Evolutionary conservation across 176 grass and related monocot species (phyloP).

Genomic region (Secale cereale): DNA sequence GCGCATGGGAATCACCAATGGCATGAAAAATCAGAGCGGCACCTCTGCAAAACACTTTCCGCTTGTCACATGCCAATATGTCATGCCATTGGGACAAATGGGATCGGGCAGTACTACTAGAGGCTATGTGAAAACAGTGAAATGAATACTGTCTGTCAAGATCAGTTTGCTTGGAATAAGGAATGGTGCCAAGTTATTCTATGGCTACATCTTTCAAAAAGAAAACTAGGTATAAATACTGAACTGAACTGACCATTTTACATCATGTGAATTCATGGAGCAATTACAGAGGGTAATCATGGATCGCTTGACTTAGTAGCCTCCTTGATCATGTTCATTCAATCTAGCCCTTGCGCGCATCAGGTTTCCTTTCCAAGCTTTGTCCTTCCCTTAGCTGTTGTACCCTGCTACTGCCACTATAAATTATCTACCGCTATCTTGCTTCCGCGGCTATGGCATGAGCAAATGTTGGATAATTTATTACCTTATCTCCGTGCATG

Average conservation of each 20-base stretch:
- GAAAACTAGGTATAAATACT: not conserved
- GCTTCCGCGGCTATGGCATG: not conserved
- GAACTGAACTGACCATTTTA: not conserved
- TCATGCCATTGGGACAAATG: not conserved
- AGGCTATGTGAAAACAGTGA: not conserved
- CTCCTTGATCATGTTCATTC: not conserved
- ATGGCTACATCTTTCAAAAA: not conserved
- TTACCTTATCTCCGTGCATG: not conserved
- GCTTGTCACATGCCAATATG: not conserved
- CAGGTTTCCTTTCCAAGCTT: not conserved
- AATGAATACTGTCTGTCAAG: not conserved
- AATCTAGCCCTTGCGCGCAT: not conserved
- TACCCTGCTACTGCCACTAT: not conserved
- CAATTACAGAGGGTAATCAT: not conserved
- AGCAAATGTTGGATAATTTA: not conserved
- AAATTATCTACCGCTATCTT: not conserved
- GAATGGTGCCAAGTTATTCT: not conserved
- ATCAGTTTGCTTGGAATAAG: not conserved
- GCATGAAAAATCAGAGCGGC: not conserved
- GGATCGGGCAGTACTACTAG: not conserved
- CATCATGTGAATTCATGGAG: not conserved
- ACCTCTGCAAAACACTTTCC: not conserved
- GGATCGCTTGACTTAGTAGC: not conserved
- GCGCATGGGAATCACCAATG: not conserved
- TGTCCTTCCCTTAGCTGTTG: not conserved